Base-by-base conservation (phyloP, 495 filamentous ascomycete genomes). In the Penicillium soppii region DNA sequence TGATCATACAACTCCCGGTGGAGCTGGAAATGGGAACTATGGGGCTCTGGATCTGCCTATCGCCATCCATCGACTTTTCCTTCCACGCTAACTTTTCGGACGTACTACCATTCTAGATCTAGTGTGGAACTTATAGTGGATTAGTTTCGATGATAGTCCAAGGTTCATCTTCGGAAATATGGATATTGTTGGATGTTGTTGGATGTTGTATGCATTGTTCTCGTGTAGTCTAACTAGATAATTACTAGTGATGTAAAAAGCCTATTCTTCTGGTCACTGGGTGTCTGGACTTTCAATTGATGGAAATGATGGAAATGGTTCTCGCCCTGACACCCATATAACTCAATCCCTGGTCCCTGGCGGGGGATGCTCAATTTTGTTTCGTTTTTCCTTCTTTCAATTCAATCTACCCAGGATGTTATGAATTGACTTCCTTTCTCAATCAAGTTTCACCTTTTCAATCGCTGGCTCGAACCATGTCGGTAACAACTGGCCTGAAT, bases 1-100 rank as follows among this genome's bases (percentile, higher is more conserved):
- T n/a, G n/a, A n/a, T n/a, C n/a, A n/a, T n/a, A n/a, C n/a, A 30
- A 36, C 3, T 82, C 55, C 20, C 41, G 45, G 65, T 68, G 62
- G 62, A 56, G 55, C 33, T 23, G 20, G 43, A 15, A 38, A 46
- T 46, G 35, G n/a, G 61, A 65, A 66, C 62, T 51, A 54, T 51
- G 59, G 63, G 58, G 54, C 57, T 38, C 20, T 55, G 49, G 47
- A 63, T 70, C 60, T 62, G 35, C 62, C 57, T 67, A 63, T 62
- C 47, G 45, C 32, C 37, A 17, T 32, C 23, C 13, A 10, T 32
- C 32, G 20, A 36, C 16, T 17, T 41, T 50, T 32, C 37, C 38
- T 27, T 43, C 48, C 45, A 40, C 53, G 51, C 40, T 22, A 36
- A 45, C n/a, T 27, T 16, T n/a, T 69, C 68, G 60, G 63, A 23